These are phyloP conservation scores for Inga oerstediana DNA, from an alignment of 306 rosid genomes.

Conservation along the genomic window DNA sequence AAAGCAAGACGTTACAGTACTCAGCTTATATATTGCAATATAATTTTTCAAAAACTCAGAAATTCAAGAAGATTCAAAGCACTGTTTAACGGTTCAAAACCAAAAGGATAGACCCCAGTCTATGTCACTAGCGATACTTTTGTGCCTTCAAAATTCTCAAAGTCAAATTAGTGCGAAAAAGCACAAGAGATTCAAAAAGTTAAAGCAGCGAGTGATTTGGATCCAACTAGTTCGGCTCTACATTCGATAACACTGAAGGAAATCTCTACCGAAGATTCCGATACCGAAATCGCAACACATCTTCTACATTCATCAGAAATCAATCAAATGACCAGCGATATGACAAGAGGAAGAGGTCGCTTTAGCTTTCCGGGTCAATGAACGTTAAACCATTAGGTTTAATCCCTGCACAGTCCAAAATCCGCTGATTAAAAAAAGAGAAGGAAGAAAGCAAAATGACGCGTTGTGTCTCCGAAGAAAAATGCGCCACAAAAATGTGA, in stretches of 20 bases:
- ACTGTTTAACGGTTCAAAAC: slow-evolving; percentile 40
- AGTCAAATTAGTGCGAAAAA: slow-evolving; percentile 48
- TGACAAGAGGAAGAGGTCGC: slow-evolving; percentile 27
- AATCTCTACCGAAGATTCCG: slow-evolving; percentile 48
- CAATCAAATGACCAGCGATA: slow-evolving; percentile 46
- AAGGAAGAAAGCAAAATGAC: not conserved
- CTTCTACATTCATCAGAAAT: slow-evolving; percentile 43
- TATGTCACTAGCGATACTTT: slow-evolving; percentile 31
- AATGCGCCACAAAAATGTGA: slow-evolving; percentile 29
- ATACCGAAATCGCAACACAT: slow-evolving; percentile 35
- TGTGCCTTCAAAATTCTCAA: slow-evolving; percentile 56
- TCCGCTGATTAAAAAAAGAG: slow-evolving; percentile 33
- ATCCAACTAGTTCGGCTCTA: slow-evolving; percentile 53
- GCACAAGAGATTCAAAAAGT: slow-evolving; percentile 41
- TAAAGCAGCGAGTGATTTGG: slow-evolving; percentile 44
- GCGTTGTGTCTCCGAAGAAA: slow-evolving; percentile 3
- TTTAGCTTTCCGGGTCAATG: slow-evolving; percentile 13
- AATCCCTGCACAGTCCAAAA: slow-evolving; percentile 49
- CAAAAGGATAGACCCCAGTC: slow-evolving; percentile 33
- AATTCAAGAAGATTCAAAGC: slow-evolving; percentile 35
- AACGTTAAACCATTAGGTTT: slow-evolving; percentile 33
- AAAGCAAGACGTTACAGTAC: slow-evolving; percentile 49
- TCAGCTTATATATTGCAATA: slow-evolving; percentile 27
- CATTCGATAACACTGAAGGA: slow-evolving; percentile 30
- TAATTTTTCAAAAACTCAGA: slow-evolving; percentile 33